Evolutionary conservation across 305 asterid species (phyloP).

Genomic region (Fraxinus angustifolia): DNA sequence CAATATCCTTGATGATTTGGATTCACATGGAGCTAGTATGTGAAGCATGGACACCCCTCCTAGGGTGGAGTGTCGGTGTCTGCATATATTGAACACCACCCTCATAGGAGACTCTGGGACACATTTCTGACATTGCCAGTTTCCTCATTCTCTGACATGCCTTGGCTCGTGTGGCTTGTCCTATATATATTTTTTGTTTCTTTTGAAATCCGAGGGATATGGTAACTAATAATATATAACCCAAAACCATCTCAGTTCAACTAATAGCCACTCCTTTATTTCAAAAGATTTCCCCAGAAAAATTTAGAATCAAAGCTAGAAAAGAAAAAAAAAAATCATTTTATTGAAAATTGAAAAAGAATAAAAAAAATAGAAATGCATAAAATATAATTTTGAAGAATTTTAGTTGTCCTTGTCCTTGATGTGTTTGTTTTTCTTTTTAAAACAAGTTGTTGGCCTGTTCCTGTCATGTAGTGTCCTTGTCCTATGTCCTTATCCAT

Average conservation of each 20-base stretch:
- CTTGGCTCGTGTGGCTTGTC: not conserved
- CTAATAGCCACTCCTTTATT: not conserved
- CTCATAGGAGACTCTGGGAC: not conserved
- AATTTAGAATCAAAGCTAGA: not conserved
- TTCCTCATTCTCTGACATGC: not conserved
- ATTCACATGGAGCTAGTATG: slow-evolving; percentile 12
- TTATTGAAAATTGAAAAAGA: not conserved
- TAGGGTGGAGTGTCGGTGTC: not conserved
- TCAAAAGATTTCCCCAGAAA: not conserved
- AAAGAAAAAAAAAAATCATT: not conserved
- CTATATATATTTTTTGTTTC: not conserved
- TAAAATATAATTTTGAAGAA: not conserved
- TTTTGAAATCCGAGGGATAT: not conserved
- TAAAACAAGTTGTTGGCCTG: not conserved
- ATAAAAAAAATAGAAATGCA: not conserved
- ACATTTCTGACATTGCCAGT: not conserved
- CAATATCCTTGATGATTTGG: not conserved
- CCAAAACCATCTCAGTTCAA: not conserved
- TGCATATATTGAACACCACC: not conserved
- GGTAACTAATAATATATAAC: not conserved
- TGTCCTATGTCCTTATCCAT: not conserved
- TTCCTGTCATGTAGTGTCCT: not conserved
- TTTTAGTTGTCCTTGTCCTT: not conserved
- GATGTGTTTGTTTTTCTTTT: not conserved
- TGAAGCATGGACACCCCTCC: not conserved